Conservation (phyloP, 352 stramenopile species). For the Globisporangium acanthophoron region DNA sequence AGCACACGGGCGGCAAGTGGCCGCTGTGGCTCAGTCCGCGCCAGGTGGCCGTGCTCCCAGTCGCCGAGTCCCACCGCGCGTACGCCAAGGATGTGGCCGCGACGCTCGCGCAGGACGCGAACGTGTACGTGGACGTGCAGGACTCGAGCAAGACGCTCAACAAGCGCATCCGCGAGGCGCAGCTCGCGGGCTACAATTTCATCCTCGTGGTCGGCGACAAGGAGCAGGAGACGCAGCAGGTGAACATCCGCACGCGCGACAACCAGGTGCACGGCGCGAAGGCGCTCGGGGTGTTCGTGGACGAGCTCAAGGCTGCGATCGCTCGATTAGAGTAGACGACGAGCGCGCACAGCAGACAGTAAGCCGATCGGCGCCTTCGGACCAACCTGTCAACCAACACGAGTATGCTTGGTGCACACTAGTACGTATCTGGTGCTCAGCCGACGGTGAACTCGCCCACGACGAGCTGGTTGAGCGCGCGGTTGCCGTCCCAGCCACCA, state of each 20-base stretch:
- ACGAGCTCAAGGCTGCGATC: constrained; percentile 49
- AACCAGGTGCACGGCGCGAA: constrained; percentile 75
- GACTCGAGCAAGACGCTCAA: constrained; percentile 80
- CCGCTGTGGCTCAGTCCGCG: constrained; percentile 93
- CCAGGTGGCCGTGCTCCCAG: constrained; percentile 69
- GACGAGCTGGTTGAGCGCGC: constrained; percentile 69
- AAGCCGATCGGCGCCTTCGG: neutral
- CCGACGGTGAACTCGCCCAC: constrained; percentile 39
- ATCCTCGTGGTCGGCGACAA: constrained; percentile 80
- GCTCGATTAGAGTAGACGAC: constrained; percentile 50
- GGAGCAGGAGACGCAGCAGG: constrained; percentile 39
- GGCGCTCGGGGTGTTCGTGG: constrained; percentile 42
- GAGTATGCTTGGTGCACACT: neutral
- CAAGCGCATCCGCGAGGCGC: constrained; percentile 75
- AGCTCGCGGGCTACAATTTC: constrained; percentile 82
- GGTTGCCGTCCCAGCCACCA: constrained; percentile 78
- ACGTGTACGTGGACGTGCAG: constrained; percentile 67
- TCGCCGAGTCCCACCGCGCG: constrained; percentile 52
- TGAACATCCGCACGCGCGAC: constrained; percentile 81
- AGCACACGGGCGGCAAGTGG: constrained; percentile 95
- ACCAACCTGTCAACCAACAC: neutral
- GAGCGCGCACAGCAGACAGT: no score
- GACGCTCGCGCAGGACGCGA: constrained; percentile 33
- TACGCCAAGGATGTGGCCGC: constrained; percentile 56
- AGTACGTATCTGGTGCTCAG: neutral